Percentiles rank a stretch among this genome's conserved stretches.
phyloP scores from a whole-genome alignment of 179 eudicot species.

The Corrigiola litoralis region DNA sequence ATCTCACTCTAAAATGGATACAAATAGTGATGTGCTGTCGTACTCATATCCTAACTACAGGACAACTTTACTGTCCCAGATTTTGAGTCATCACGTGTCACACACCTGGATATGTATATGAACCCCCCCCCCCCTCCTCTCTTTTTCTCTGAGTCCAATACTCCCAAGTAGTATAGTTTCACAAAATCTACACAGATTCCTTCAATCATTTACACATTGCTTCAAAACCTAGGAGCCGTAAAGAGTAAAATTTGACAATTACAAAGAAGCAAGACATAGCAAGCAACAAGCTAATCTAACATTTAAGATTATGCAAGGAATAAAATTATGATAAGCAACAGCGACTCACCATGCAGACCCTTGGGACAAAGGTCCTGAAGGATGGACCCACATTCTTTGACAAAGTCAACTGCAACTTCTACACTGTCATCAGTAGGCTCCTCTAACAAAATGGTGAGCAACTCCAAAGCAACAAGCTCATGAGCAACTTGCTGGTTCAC shows the following conservation, averaged over 20 bases:
- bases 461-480: slow-evolving; percentile 80
- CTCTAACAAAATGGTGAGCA: slow-evolving; percentile 62
- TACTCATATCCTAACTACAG: too few species aligned
- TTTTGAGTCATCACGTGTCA: too few species aligned
- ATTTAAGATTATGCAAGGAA: not conserved
- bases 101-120: too few species aligned
- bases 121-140: too few species aligned
- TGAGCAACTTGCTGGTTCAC: slow-evolving; percentile 90
- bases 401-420: slow-evolving; percentile 94
- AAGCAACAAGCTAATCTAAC: not conserved
- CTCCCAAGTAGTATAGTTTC: too few species aligned
- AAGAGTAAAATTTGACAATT: not conserved
- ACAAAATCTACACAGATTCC: too few species aligned
- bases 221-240: not conserved
- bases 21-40: too few species aligned
- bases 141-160: too few species aligned
- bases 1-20: too few species aligned
- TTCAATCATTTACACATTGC: not conserved
- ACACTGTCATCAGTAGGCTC: slow-evolving; percentile 90
- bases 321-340: not conserved
- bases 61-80: too few species aligned
- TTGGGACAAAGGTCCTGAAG: slow-evolving; percentile 79
- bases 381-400: slow-evolving; percentile 76
- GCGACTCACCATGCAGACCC: slow-evolving; percentile 68
- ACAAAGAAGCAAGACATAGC: not conserved